Evolutionary conservation across 2,329 filamentous ascomycete genomes (phyloP), one percentile per base, ranked within the genome.

Genomic region (Colletotrichum phormii): DNA sequence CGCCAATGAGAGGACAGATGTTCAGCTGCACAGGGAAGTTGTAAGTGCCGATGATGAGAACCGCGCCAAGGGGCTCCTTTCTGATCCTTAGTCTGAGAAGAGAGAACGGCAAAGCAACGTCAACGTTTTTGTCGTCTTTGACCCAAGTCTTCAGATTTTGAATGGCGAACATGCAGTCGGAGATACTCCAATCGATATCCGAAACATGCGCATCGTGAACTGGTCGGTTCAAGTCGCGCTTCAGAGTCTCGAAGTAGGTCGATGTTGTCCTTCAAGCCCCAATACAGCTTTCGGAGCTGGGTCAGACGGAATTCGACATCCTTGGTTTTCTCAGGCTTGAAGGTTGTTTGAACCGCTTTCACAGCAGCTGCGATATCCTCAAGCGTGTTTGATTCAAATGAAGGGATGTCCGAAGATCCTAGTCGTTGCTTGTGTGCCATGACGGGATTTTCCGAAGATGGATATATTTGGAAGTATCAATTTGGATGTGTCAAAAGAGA

Each of bases 231-330:
- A 98, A 85, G 80, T 99, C 97, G 77, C 89, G 87, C 80, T 89
- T 88, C 80, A 95, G 89, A 95, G 81, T 94, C 93, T 76, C 90
- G 80, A 74, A 98, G 88, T 77, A 92, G 89, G 57, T 90, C 86
- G 68, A 91, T 88, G 81, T 94, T 92, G 86, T 98, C 96, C 75
- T 91, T 91, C 76, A 98, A 82, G 8, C 90, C 95, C 97, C 97
- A 98, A 87, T 98, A 98, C 68, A 98, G 91, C 88, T 95, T 96
- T 77, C 95, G 93, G 73, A 99, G 90, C 87, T 98, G 97, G 67
- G 90, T 88, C 75, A 95, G 86, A 75, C 97, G 92, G 85, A 93
- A 98, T 78, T 94, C 89, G 74, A 98, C 81, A 67, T 94, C 89
- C 80, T 95, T 95, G 53, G 95, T 98, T 84, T 92, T 93, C 81